Conservation (phyloP, 305 asterid species). For the Fraxinus floribunda region DNA sequence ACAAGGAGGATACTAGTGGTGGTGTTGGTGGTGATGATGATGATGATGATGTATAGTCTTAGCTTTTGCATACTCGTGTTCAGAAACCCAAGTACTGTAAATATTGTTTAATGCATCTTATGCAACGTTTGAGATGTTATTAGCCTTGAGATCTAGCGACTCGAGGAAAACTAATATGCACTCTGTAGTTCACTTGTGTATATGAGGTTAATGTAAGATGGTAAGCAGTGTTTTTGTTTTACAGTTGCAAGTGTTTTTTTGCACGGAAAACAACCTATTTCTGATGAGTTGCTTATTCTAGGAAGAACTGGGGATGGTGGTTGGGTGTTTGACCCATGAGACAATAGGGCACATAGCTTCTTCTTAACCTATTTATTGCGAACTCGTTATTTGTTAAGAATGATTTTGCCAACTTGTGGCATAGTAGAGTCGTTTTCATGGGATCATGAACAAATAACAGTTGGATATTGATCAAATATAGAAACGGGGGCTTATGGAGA, state of each 20-base stretch:
- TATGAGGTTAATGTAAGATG: background rate
- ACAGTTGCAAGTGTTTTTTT: background rate
- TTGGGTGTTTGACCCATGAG: background rate
- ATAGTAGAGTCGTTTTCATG: background rate
- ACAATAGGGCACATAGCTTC: background rate
- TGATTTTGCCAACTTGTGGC: background rate
- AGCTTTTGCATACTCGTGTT: background rate
- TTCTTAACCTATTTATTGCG: background rate
- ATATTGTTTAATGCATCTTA: conserved; percentile 28
- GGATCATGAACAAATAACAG: background rate
- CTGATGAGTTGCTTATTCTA: background rate
- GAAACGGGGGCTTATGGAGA: background rate
- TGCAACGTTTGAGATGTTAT: conserved; percentile 29
- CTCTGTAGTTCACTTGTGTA: background rate
- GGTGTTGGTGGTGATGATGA: conserved; percentile 37
- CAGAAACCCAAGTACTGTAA: conserved; percentile 31
- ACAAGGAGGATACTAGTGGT: conserved; percentile 80
- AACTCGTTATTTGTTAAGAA: background rate
- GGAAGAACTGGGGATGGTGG: background rate
- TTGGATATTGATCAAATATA: background rate
- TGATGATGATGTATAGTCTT: conserved; percentile 21
- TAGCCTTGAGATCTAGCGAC: conserved; percentile 14
- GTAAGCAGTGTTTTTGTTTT: background rate
- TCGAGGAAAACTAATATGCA: background rate
- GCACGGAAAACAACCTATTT: background rate